These are phyloP conservation scores for Tulasnella sp. DNA, from an alignment of 768 basidiomycete genomes.

Conservation along the genomic window DNA sequence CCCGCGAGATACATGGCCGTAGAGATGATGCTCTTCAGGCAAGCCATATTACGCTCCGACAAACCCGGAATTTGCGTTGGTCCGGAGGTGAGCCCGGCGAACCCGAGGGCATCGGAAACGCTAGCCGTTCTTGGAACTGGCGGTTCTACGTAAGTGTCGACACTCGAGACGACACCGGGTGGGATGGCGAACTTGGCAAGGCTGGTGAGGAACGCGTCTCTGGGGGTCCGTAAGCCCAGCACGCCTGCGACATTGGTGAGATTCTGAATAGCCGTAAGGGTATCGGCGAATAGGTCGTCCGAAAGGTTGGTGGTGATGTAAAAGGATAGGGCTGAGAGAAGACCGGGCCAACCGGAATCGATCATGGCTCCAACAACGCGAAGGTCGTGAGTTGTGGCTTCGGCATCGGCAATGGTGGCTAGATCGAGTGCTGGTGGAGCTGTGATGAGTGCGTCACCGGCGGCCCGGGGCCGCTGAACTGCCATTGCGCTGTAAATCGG, in stretches of 20 bases:
- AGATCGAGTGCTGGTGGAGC: slow-evolving; percentile 73
- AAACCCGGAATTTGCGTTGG: slow-evolving; percentile 63
- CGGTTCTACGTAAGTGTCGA: slow-evolving; percentile 59
- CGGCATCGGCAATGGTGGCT: slow-evolving; percentile 50
- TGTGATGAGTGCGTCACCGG: slow-evolving; percentile 61
- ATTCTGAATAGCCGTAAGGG: slow-evolving; percentile 74
- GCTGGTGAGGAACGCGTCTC: slow-evolving; percentile 88
- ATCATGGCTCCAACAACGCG: slow-evolving; percentile 70
- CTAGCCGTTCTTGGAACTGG: slow-evolving; percentile 58
- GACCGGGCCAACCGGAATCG: slow-evolving; percentile 84
- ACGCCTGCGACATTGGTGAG: slow-evolving; percentile 87
- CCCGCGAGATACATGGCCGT: slow-evolving; percentile 79
- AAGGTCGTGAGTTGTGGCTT: slow-evolving; percentile 56
- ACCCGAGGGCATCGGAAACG: slow-evolving; percentile 56
- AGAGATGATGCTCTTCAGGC: slow-evolving; percentile 75
- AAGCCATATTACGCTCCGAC: slow-evolving; percentile 86
- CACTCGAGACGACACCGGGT: slow-evolving; percentile 75
- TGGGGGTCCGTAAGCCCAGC: slow-evolving; percentile 77
- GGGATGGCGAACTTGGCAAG: slow-evolving; percentile 94
- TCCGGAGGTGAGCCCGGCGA: slow-evolving; percentile 41
- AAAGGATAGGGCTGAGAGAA: slow-evolving; percentile 86
- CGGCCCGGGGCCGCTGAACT: slow-evolving; percentile 58
- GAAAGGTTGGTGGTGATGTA: slow-evolving; percentile 87
- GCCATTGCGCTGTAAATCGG: slow-evolving; percentile 72
- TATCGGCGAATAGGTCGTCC: slow-evolving; percentile 85